A percentile compares a stretch with the other conserved stretches of the same genome.
Conservation (phyloP, 805 yeast genomes). For the Pichia paraexigua region DNA sequence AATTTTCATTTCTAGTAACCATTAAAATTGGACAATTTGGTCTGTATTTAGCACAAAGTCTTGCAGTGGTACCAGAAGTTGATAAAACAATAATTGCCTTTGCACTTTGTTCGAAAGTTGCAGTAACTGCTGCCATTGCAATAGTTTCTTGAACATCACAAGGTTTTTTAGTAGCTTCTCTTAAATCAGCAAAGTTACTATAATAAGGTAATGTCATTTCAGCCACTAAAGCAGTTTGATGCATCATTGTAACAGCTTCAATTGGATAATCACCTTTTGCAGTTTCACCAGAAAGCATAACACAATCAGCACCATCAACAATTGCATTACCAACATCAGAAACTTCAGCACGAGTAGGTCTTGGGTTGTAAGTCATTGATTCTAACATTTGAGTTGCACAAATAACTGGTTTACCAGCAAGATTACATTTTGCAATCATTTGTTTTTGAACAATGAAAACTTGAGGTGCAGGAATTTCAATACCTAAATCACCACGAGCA, state of each 20-base stretch:
- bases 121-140: conserved; percentile 94
- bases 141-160: conserved; percentile 92
- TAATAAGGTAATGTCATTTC: conserved; percentile 93
- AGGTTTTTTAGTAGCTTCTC: conserved; percentile 79
- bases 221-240: conserved; percentile 91
- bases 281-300: conserved; percentile 98
- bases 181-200: conserved; percentile 75
- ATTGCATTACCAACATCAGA: conserved; percentile 99
- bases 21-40: conserved; percentile 95
- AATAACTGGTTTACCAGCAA: conserved; percentile 98
- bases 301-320: conserved; percentile 99
- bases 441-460: conserved; percentile 98
- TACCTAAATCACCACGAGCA: conserved; percentile 99
- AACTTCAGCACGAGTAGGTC: conserved; percentile 99
- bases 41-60: conserved; percentile 95
- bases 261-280: conserved; percentile 99
- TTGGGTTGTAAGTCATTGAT: conserved; percentile 98
- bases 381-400: conserved; percentile 99
- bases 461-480: conserved; percentile 98
- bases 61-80: conserved; percentile 91
- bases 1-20: conserved; percentile 91
- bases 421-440: conserved; percentile 97
- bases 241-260: conserved; percentile 98
- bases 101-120: conserved; percentile 92
- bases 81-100: conserved; percentile 95